Conservation (phyloP, 768 basidiomycete species). For the Boletus pseudopeckii region DNA sequence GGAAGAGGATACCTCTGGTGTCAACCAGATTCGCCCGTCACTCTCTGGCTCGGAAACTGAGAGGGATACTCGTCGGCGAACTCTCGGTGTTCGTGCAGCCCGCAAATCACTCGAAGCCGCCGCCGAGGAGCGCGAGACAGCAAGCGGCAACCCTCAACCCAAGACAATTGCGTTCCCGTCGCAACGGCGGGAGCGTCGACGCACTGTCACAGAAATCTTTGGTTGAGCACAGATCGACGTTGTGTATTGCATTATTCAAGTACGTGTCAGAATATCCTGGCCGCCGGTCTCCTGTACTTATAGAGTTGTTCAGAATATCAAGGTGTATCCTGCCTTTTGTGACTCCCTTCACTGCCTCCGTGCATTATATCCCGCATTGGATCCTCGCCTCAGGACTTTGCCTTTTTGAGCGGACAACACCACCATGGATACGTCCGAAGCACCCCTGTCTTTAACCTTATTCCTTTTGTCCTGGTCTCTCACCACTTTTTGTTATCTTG, state of each 20-base stretch:
- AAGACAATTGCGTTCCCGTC: conserved; percentile 34
- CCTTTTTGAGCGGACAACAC: conserved; percentile 15
- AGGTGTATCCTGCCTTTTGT: conserved; percentile 21
- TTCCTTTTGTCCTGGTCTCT: conserved; percentile 21
- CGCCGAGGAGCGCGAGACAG: conserved; percentile 25
- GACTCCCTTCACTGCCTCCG: conserved; percentile 6
- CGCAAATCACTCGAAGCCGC: conserved; percentile 46
- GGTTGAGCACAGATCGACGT: conserved; percentile 13
- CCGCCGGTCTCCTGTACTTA: neutral
- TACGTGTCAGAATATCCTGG: conserved; percentile 7
- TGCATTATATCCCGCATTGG: conserved; percentile 28
- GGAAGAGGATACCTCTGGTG: conserved; percentile 22
- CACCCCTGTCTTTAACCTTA: conserved; percentile 31
- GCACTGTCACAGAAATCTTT: conserved; percentile 52
- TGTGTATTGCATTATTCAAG: conserved; percentile 17
- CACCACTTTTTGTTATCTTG: conserved; percentile 22
- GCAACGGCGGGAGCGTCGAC: conserved; percentile 40
- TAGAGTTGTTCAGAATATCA: conserved; percentile 1
- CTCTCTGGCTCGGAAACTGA: conserved; percentile 52
- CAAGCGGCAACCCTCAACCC: conserved; percentile 34
- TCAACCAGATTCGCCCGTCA: conserved; percentile 27
- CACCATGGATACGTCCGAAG: conserved; percentile 8
- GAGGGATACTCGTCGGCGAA: conserved; percentile 40
- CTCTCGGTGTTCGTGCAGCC: conserved; percentile 36
- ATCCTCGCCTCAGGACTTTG: conserved; percentile 14